phyloP scores from a whole-genome alignment of 768 basidiomycete species.

The Thelephora aurantiotincta region DNA sequence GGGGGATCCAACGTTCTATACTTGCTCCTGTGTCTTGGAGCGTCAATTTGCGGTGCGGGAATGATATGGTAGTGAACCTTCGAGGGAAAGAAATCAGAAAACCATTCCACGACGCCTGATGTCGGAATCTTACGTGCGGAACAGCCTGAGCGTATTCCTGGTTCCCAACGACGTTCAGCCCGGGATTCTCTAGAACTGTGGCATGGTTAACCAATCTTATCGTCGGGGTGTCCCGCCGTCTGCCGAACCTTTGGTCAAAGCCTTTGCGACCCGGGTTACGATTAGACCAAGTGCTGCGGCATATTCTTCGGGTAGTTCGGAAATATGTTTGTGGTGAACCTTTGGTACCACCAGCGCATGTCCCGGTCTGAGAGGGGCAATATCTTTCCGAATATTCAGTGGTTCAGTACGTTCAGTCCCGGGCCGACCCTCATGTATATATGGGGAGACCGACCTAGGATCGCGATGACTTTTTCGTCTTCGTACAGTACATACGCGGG shows the following conservation, averaged over 20 bases:
- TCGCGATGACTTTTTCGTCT: slow-evolving; percentile 45
- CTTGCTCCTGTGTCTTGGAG: slow-evolving; percentile 2
- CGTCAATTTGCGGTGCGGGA: slow-evolving; percentile 42
- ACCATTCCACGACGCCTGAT: neutral
- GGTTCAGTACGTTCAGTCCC: neutral
- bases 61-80: slow-evolving; percentile 72
- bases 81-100: neutral
- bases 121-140: slow-evolving; percentile 39
- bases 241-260: slow-evolving; percentile 42
- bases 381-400: slow-evolving; percentile 27
- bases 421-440: too few relatives aligned
- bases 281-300: slow-evolving; percentile 45
- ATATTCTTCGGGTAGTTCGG: slow-evolving; percentile 47
- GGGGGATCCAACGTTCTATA: slow-evolving; percentile 16
- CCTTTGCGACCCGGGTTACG: slow-evolving; percentile 46
- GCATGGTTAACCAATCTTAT: neutral
- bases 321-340: slow-evolving; percentile 41
- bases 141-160: slow-evolving; percentile 75
- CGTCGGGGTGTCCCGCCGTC: neutral
- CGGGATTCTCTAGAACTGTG: slow-evolving; percentile 48
- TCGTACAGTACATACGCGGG: slow-evolving; percentile 42
- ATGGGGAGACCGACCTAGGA: slow-evolving; percentile 34
- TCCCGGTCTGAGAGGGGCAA: slow-evolving; percentile 49
- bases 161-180: slow-evolving; percentile 64
- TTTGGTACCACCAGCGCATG: slow-evolving; percentile 66